These are phyloP conservation scores for Davidsoniella neocaledoniae DNA, from an alignment of 2,329 filamentous ascomycete genomes.

Conservation along the genomic window DNA sequence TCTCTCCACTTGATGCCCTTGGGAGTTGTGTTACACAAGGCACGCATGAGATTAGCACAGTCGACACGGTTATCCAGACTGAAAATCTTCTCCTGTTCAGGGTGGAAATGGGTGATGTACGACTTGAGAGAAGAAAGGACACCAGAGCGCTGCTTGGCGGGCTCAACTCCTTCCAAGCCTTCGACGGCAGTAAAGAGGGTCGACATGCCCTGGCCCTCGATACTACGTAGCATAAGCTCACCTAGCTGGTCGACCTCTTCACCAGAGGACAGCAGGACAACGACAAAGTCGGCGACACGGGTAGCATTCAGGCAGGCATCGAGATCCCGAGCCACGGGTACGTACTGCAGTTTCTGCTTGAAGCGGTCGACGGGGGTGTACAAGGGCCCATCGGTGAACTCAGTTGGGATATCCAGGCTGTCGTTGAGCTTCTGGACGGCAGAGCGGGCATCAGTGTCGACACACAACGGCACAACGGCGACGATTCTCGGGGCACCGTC, in stretches of 20 bases:
- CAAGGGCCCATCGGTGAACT: constrained; percentile 38
- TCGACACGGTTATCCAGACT: constrained; percentile 80
- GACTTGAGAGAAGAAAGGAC: constrained; percentile 73
- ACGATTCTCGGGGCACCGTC: constrained; percentile 80
- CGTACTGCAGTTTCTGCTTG: constrained; percentile 83
- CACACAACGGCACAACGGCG: constrained; percentile 70
- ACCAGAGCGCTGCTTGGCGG: constrained; percentile 59
- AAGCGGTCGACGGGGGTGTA: constrained; percentile 71
- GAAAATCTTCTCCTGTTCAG: constrained; percentile 78
- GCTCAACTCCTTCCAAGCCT: constrained; percentile 59
- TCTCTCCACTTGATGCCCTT: constrained; percentile 95
- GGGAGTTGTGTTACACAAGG: constrained; percentile 77
- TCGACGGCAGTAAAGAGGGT: constrained; percentile 80
- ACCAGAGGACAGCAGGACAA: constrained; percentile 68
- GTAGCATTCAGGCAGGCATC: constrained; percentile 70
- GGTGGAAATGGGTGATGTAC: constrained; percentile 89
- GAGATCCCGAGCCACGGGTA: constrained; percentile 58
- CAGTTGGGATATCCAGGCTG: constrained; percentile 62
- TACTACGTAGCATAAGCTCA: constrained; percentile 67
- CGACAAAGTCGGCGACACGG: constrained; percentile 75
- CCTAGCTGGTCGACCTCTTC: constrained; percentile 73
- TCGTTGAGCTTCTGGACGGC: constrained; percentile 56
- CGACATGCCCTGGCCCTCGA: constrained; percentile 88
- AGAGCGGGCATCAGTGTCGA: constrained; percentile 47
- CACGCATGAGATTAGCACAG: constrained; percentile 76